Evolutionary conservation across 2,329 filamentous ascomycete species (phyloP).

Genomic region (Metarhizium album): DNA sequence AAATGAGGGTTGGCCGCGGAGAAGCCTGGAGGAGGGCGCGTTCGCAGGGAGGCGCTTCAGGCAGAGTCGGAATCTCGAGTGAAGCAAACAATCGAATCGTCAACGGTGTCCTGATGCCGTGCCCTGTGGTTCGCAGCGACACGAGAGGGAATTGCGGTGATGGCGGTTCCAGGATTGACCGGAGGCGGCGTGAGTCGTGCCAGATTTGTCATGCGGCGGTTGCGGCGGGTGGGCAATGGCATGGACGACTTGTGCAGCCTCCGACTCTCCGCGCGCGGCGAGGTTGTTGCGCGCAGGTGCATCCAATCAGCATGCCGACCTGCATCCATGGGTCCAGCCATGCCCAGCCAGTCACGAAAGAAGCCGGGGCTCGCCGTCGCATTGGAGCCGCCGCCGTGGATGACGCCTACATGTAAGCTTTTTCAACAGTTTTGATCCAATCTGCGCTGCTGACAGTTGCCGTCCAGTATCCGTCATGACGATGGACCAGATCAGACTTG

Average conservation of each 20-base stretch:
- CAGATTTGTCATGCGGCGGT: slow-evolving; percentile 4
- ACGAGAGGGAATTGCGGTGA: not conserved
- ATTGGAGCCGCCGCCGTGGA: too few species aligned
- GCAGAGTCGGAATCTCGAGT: not conserved
- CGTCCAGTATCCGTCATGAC: too few species aligned
- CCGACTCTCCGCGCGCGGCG: slow-evolving; percentile 1
- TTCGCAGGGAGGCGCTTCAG: not conserved
- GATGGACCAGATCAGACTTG: too few species aligned
- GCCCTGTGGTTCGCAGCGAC: not conserved
- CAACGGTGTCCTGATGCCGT: not conserved
- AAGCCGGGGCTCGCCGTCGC: too few species aligned
- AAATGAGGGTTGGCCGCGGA: not conserved
- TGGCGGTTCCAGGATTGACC: slow-evolving; percentile 2
- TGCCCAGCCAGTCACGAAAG: too few species aligned
- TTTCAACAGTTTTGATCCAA: too few species aligned
- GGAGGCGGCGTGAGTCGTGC: slow-evolving; percentile 2
- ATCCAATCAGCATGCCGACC: not conserved
- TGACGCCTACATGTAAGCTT: too few species aligned
- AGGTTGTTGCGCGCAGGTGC: not conserved
- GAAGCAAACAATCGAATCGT: not conserved
- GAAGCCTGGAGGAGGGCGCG: not conserved
- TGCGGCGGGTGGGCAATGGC: not conserved
- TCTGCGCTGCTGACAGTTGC: too few species aligned
- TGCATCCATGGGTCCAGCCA: not conserved
- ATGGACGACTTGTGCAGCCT: slow-evolving; percentile 5